Conservation (phyloP, 441 rosid genomes). For the Pelargonium fulgidum region DNA sequence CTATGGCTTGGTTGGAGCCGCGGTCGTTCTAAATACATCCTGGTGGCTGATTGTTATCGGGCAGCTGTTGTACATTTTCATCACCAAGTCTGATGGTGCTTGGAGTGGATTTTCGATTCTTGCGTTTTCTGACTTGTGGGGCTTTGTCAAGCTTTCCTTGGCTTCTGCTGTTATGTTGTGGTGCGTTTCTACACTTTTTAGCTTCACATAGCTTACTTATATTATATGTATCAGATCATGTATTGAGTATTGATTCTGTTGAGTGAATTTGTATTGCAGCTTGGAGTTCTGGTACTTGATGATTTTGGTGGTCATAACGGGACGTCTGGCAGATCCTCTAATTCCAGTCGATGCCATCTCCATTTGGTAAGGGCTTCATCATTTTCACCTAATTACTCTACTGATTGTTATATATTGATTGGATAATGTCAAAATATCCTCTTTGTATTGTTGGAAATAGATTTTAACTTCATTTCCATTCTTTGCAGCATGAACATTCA, state of each 20-base stretch:
- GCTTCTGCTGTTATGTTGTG: slow-evolving; percentile 64
- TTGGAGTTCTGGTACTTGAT: slow-evolving; percentile 87
- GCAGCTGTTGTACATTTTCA: slow-evolving; percentile 37
- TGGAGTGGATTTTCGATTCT: slow-evolving; percentile 44
- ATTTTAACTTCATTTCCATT: neutral
- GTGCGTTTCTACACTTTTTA: slow-evolving; percentile 17
- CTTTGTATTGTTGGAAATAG: neutral
- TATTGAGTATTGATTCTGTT: neutral
- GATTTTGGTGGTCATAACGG: slow-evolving; percentile 59
- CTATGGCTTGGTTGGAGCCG: slow-evolving; percentile 46
- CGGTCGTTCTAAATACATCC: slow-evolving; percentile 40
- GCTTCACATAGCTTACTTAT: neutral
- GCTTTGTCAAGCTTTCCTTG: slow-evolving; percentile 43
- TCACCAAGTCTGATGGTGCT: slow-evolving; percentile 42
- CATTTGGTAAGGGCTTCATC: slow-evolving; percentile 45
- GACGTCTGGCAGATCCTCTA: slow-evolving; percentile 61
- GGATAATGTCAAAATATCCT: no score
- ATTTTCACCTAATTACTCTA: neutral
- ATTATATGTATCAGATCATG: neutral
- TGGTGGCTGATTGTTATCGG: slow-evolving; percentile 42
- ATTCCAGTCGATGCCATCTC: slow-evolving; percentile 83
- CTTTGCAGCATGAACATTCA: slow-evolving; percentile 68
- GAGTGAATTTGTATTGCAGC: slow-evolving; percentile 32
- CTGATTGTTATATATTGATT: neutral
- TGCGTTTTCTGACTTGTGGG: slow-evolving; percentile 42